Base-by-base conservation (phyloP, 768 basidiomycete species). In the Asterophora lycoperdoides region DNA sequence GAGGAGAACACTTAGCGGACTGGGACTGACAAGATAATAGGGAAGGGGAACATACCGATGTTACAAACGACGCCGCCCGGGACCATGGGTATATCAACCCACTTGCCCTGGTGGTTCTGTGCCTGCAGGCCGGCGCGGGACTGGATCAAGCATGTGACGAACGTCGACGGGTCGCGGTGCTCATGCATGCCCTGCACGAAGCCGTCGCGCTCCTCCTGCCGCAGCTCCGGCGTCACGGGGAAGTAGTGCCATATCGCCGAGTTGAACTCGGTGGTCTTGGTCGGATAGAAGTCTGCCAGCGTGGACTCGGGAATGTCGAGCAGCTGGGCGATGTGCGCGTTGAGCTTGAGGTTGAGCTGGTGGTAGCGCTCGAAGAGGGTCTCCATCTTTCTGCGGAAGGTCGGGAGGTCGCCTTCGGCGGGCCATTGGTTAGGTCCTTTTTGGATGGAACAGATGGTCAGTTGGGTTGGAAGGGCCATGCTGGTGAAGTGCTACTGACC, bases 401-500 rank as follows among this genome's bases (percentile, higher is more conserved):
- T 51, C 4, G 63, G 63, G 23, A 66, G 49, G 38, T 63, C 61
- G 5, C 14, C 42, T 46, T 63, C 61, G 1, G 46, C 13, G 2
- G 64, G 64, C 63, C 64, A 66, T 49, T 66, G 64, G 33, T 66
- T 66, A 2, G 63, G 64, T 18, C 64, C 64, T 65, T 44, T 19
- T 13, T 2, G 13, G 9, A 14, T 19, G 23, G 1, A 14, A 10
- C n/a, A n/a, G n/a, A n/a, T n/a, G 14, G 11, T 13, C 1, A 10
- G 15, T 17, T 17, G 35, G 19, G 10, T 48, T 9, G 46, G 9
- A 32, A 46, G 13, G 19, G 15, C 20, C 14, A 8, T 14, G 26
- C n/a, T 0, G 18, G 1, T 29, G n/a, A 20, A 41, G 7, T 28
- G 32, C 30, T 9, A 15, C 15, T 35, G 50, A 63, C 64, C 64